phyloP scores from a whole-genome alignment of 306 rosid genomes.

The Castanea mollissima region DNA sequence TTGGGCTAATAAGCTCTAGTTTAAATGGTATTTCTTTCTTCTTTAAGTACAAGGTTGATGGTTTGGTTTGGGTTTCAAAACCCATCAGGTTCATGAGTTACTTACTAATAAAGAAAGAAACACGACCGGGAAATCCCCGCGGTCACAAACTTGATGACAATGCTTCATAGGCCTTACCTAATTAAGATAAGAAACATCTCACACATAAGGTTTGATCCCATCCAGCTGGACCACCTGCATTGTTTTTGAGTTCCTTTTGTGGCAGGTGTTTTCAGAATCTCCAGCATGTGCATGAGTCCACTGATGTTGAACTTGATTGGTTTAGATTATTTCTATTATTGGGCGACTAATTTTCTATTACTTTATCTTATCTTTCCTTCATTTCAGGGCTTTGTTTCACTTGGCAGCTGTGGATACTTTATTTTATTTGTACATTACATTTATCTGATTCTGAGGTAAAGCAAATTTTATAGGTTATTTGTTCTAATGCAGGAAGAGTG shows the following conservation, averaged over 20 bases:
- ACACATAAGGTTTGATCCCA: background rate
- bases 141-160: background rate
- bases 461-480: background rate
- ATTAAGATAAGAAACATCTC: background rate
- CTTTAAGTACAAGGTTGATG: too few species aligned
- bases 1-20: too few species aligned
- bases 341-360: background rate
- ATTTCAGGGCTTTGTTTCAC: background rate
- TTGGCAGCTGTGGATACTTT: background rate
- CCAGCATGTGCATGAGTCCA: background rate
- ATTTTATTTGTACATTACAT: background rate
- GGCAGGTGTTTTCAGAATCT: background rate
- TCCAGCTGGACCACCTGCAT: background rate
- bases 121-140: too few species aligned
- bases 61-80: too few species aligned
- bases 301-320: background rate
- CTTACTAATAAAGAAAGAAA: too few species aligned
- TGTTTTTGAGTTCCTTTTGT: background rate
- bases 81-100: too few species aligned
- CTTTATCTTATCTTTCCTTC: background rate
- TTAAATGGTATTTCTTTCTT: too few species aligned
- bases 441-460: background rate
- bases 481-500: slow-evolving; percentile 10
- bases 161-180: background rate
- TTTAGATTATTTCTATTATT: background rate